Evolutionary conservation across 1,284 basidiomycete species (phyloP).

Genomic region (Termitomyces sp.): DNA sequence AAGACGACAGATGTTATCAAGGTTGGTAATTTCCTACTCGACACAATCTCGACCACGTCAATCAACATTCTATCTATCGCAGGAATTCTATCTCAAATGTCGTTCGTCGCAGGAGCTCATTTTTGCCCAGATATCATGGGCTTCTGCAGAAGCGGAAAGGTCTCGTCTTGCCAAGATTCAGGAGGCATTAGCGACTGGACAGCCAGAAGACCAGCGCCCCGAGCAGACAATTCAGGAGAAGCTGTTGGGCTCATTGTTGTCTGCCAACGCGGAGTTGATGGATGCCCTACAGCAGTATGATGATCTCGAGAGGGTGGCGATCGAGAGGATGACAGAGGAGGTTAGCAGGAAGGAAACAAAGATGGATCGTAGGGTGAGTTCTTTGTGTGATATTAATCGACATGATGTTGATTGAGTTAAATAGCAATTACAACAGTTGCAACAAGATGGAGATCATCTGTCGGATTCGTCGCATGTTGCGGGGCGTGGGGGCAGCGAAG

Average conservation of each 20-base stretch:
- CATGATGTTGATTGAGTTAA: neutral
- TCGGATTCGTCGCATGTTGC: conserved; percentile 9
- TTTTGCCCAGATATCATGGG: conserved; percentile 44
- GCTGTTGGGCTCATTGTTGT: conserved; percentile 58
- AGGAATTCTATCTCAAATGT: conserved; percentile 69
- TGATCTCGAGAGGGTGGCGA: conserved; percentile 61
- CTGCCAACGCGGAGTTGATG: conserved; percentile 49
- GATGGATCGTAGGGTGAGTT: conserved; percentile 1
- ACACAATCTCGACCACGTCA: neutral
- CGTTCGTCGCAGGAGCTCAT: conserved; percentile 38
- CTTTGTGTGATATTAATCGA: neutral
- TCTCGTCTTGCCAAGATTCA: conserved; percentile 37
- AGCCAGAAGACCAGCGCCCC: conserved; percentile 28
- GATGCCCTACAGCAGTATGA: conserved; percentile 45
- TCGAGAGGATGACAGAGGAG: conserved; percentile 57
- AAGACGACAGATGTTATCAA: conserved; percentile 48
- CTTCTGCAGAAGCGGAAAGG: conserved; percentile 66
- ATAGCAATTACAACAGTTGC: conserved; percentile 26
- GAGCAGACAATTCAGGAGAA: conserved; percentile 56
- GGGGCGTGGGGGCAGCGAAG: conserved; percentile 1
- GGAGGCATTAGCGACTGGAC: conserved; percentile 14
- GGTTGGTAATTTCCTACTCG: conserved; percentile 34
- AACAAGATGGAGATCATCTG: conserved; percentile 24
- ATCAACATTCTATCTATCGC: neutral
- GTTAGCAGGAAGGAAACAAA: conserved; percentile 27